Percentiles rank a stretch among this genome's conserved stretches.
Evolutionary conservation across 805 yeast species (phyloP).

Genomic region (Yarrowia sp.): DNA sequence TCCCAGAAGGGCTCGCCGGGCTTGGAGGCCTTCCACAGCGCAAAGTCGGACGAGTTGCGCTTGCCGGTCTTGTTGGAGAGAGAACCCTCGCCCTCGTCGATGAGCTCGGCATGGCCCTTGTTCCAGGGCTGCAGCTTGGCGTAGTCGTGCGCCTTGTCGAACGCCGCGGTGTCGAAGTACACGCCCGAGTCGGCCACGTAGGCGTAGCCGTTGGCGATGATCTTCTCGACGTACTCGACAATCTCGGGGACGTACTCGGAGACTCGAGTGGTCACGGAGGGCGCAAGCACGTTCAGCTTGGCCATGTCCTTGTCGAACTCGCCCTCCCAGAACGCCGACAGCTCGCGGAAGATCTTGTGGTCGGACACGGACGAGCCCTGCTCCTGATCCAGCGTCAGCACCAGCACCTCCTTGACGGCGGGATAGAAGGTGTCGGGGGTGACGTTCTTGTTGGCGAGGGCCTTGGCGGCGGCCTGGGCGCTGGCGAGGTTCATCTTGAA

Average conservation of each 20-base stretch:
- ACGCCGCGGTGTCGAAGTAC: conserved; percentile 85
- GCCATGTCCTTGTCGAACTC: conserved; percentile 84
- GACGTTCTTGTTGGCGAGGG: conserved; percentile 37
- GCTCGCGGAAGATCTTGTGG: conserved; percentile 73
- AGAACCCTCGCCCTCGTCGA: conserved; percentile 95
- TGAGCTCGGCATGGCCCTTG: conserved; percentile 78
- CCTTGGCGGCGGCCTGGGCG: conserved; percentile 50
- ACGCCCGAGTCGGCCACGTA: conserved; percentile 74
- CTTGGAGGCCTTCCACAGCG: conserved; percentile 93
- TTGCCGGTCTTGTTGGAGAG: conserved; percentile 60
- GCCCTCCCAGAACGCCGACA: conserved; percentile 88
- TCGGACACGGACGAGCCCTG: conserved; percentile 77
- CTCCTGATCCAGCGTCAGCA: conserved; percentile 67
- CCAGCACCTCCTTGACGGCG: conserved; percentile 68
- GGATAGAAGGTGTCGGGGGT: conserved; percentile 43
- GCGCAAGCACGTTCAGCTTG: conserved; percentile 75
- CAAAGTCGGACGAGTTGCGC: conserved; percentile 79
- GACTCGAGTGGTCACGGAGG: conserved; percentile 87
- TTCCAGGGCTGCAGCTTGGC: conserved; percentile 99
- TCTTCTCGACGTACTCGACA: conserved; percentile 69
- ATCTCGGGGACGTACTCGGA: conserved; percentile 95
- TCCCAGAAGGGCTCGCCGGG: conserved; percentile 97
- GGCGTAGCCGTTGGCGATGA: conserved; percentile 78
- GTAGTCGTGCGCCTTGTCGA: conserved; percentile 80
- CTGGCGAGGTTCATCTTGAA: conserved; percentile 80